phyloP scores from a whole-genome alignment of 1,284 basidiomycete genomes.

The Flammula alnicola region DNA sequence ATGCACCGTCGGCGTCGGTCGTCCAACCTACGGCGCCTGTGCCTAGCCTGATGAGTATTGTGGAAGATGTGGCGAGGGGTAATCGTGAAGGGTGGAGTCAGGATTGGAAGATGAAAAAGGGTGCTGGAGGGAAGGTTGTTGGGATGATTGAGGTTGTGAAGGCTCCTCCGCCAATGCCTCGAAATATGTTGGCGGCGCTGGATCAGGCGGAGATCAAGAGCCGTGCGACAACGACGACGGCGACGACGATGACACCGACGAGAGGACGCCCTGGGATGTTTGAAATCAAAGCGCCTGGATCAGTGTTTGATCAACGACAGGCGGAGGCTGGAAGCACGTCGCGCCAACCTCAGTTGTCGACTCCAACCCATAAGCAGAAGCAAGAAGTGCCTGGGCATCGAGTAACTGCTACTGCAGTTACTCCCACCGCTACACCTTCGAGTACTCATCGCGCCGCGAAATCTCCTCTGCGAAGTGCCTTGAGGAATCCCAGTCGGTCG shows the following conservation, averaged over 20 bases:
- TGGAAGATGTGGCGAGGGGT: constrained; percentile 58
- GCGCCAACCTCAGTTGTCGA: neutral
- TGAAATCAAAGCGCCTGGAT: constrained; percentile 45
- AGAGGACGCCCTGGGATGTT: constrained; percentile 14
- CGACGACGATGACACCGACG: neutral
- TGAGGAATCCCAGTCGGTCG: constrained; percentile 57
- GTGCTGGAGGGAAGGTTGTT: constrained; percentile 17
- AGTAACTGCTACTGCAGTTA: neutral
- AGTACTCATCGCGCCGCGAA: constrained; percentile 27
- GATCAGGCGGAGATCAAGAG: constrained; percentile 7
- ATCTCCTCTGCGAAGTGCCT: constrained; percentile 64
- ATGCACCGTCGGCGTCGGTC: constrained; percentile 5
- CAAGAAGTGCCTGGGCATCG: neutral
- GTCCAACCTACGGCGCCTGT: constrained; percentile 10
- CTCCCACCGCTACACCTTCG: neutral
- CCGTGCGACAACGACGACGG: constrained; percentile 1
- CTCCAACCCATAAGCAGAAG: no score
- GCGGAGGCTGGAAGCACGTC: neutral
- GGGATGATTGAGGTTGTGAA: constrained; percentile 26
- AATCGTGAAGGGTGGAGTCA: constrained; percentile 39
- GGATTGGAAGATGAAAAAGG: constrained; percentile 24
- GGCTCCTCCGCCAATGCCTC: constrained; percentile 36
- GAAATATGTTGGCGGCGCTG: constrained; percentile 31
- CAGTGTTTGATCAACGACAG: constrained; percentile 31
- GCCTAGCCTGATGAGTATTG: constrained; percentile 67